Evolutionary conservation across 2,329 filamentous ascomycete species (phyloP).

Genomic region (Penicillium capsulatum): DNA sequence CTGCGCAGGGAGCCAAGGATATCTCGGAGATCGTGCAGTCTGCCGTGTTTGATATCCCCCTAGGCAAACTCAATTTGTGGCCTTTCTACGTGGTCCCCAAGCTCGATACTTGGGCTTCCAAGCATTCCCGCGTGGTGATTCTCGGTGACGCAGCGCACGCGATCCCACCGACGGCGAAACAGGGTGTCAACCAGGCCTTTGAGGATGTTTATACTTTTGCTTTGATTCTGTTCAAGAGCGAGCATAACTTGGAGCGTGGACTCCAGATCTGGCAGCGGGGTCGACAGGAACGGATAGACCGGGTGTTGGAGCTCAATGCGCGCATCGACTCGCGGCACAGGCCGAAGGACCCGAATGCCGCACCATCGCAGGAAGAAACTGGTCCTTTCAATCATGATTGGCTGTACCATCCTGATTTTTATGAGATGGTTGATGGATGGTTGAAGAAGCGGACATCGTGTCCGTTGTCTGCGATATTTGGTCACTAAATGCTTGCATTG

Average conservation of each 20-base stretch:
- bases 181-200: conserved; percentile 57
- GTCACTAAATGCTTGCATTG: no score
- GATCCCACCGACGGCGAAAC: conserved; percentile 57
- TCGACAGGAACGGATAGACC: conserved; percentile 48
- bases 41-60: conserved; percentile 36
- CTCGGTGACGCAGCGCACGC: conserved; percentile 62
- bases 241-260: conserved; percentile 23
- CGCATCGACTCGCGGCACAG: conserved; percentile 49
- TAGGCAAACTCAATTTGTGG: conserved; percentile 45
- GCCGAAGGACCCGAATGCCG: conserved; percentile 27
- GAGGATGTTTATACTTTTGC: conserved; percentile 50
- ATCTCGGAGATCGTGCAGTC: conserved; percentile 38
- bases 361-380: conserved; percentile 15
- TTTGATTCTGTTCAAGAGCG: conserved; percentile 34
- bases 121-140: conserved; percentile 40
- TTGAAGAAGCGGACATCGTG: no score
- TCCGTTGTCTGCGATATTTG: no score
- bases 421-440: conserved; percentile 33
- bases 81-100: conserved; percentile 49
- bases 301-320: conserved; percentile 47
- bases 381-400: conserved; percentile 40
- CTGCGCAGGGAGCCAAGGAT: conserved; percentile 33
- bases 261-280: conserved; percentile 47
- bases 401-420: conserved; percentile 43
- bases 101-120: conserved; percentile 45